phyloP scores from a whole-genome alignment of 306 rosid species.

The Prunus dulcis region DNA sequence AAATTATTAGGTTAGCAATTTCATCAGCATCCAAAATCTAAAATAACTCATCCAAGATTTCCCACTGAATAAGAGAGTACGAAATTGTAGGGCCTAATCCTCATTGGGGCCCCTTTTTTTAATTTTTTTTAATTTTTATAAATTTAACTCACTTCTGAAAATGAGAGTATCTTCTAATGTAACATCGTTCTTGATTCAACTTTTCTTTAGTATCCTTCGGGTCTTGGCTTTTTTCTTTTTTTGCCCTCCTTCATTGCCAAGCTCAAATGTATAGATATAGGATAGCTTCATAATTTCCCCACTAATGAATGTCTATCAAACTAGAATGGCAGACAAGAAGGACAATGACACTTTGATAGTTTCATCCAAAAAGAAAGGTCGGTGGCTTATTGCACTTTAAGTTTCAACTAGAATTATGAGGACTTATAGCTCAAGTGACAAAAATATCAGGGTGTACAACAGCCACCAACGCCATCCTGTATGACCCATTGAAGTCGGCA shows the following conservation, averaged over 20 bases:
- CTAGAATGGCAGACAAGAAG: background rate
- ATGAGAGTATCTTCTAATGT: conserved; percentile 1
- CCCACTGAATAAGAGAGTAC: conserved; percentile 8
- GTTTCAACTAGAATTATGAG: too few species aligned
- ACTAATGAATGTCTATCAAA: background rate
- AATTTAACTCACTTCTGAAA: background rate
- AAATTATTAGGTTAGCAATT: background rate
- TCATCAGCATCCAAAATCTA: conserved; percentile 1
- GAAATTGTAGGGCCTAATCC: background rate
- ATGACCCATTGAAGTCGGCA: too few species aligned
- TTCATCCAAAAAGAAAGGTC: conserved; percentile 4
- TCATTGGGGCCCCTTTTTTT: background rate
- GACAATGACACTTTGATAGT: background rate
- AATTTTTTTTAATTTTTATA: too few species aligned
- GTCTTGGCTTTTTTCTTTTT: background rate
- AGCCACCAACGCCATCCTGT: too few species aligned
- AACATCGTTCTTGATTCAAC: conserved; percentile 4
- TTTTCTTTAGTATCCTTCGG: background rate
- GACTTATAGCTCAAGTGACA: too few species aligned
- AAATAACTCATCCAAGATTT: conserved; percentile 11
- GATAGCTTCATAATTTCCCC: background rate
- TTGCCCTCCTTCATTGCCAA: background rate
- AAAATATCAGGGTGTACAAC: too few species aligned
- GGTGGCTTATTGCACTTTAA: too few species aligned
- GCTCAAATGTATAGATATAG: background rate